These are phyloP conservation scores for Alliaria petiolata DNA, from an alignment of 345 rosid species.

Conservation along the genomic window DNA sequence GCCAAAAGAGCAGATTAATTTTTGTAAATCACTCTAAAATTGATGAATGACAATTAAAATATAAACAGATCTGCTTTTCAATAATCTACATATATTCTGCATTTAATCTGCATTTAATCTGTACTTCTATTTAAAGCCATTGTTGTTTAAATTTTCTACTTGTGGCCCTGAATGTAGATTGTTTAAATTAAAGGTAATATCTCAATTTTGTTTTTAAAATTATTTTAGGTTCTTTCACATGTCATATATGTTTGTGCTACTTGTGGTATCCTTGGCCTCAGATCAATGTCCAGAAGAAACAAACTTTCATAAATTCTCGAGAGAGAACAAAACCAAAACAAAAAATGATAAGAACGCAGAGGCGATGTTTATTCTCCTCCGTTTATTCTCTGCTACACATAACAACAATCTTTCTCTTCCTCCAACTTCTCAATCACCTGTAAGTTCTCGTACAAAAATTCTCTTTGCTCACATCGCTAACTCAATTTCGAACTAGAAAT, in stretches of 20 bases:
- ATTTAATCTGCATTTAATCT: too few relatives aligned
- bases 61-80: too few relatives aligned
- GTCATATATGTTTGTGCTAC: constrained; percentile 4
- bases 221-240: not conserved
- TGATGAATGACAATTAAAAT: too few relatives aligned
- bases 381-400: constrained; percentile 15
- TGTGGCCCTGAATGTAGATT: too few relatives aligned
- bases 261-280: constrained; percentile 30
- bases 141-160: too few relatives aligned
- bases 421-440: constrained; percentile 17
- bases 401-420: constrained; percentile 19
- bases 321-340: not conserved
- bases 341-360: constrained; percentile 20
- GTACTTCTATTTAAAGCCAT: too few relatives aligned
- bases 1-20: too few relatives aligned
- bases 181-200: too few relatives aligned
- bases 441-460: not conserved
- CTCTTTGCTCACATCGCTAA: not conserved
- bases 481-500: not conserved
- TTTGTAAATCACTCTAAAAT: too few relatives aligned
- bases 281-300: constrained; percentile 19
- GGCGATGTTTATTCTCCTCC: constrained; percentile 17
- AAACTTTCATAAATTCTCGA: constrained; percentile 24
- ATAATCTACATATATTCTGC: too few relatives aligned
- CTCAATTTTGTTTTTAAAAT: too few relatives aligned